Evolutionary conservation across 306 rosid species (phyloP), one percentile per base, ranked within the genome.

Genomic region (Sicyos edulis): DNA sequence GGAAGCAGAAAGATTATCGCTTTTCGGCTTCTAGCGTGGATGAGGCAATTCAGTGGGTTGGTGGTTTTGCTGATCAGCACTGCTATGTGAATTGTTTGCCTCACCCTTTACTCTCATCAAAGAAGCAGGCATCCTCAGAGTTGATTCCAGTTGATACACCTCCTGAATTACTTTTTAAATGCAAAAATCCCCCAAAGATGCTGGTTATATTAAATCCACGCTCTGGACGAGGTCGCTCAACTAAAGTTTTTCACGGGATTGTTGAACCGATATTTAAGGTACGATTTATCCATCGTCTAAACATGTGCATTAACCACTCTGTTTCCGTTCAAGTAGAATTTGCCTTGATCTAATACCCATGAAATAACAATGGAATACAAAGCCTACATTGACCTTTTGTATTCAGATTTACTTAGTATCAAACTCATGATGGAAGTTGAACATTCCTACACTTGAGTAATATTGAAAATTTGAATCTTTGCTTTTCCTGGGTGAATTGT

Each of bases 1-100:
- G 99, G 79, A 82, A 76, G 78, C 84, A 81, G 65, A 93, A 85
- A 80, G 97, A 93, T 82, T 87, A 83, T 54, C 91, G 95, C 52
- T 93, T 88, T 86, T 75, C 83, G 75, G 96, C 99, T 70, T 83
- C 97, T 78, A 88, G 77, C 45, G 49, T 80, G 26, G 99, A 93
- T 64, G 99, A 93, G 80, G 99, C 99, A 54, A 71, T 93, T 81
- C 97, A 86, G 54, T 93, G 99, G 99, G 96, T 93, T 81, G 96
- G 92, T 49, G 97, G 92, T 57, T 87, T 91, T 87, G 99, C 99
- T 12, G 99, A 93, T 82, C 99, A 93, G 78, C 95, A 91, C 51
- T 93, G 99, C 79, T 88, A 81, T 6, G 82, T 93, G 65, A 88
- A 93, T 80, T 91, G 96, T 84, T 88, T 93, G 76, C 99, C 99